Base-by-base conservation (phyloP, 2,329 filamentous ascomycete species). In the Diaporthe aspalathi region DNA sequence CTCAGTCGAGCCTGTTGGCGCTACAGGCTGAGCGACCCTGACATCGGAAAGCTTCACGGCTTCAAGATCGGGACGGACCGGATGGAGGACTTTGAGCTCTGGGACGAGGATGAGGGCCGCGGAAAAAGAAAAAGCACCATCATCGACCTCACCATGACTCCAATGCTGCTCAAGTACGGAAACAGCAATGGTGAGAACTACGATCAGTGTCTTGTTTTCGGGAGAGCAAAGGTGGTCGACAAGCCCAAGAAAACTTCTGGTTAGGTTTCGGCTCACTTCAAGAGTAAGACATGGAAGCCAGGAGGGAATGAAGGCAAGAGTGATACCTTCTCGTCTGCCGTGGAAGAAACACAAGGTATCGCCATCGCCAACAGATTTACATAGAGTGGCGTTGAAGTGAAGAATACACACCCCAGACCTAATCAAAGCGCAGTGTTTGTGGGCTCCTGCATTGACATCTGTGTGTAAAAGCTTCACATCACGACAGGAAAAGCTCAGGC, bases 211-310 rank as follows among this genome's bases (percentile, higher is more conserved):
- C 8, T 3, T 9, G 60, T 65, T 3, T 8, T 38, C 4, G 14
- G 1, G n/a, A 65, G 38, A 29, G 60, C 60, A 1, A 1, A 50
- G 60, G 60, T 32, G 6, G n/a, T 50, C n/a, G 9, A 4, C 22
- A 62, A 47, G 56, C 0, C 9, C 3, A n/a, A 60, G 56, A 4
- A 43, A 0, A 4, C 4, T 20, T 7, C 4, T 1, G 4, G 3
- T 2, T 60, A 43, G 22, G 32, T 2, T n/a, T 11, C 0, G 7
- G 1, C 16, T 2, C 4, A 4, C 24, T 1, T 0, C 0, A 16
- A 22, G 1, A 1, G 4, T 2, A 27, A 4, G 24, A 16, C 0
- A 3, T 5, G 3, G 9, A 38, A 43, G 14, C 1, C 16, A 17
- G 1, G 22, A 17, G 1, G 12, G 35, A 5, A 27, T n/a, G n/a